Percentiles rank a stretch among this genome's conserved stretches.
Conservation (phyloP, 1,284 basidiomycete genomes). For the Apiotrichum montevideense region DNA sequence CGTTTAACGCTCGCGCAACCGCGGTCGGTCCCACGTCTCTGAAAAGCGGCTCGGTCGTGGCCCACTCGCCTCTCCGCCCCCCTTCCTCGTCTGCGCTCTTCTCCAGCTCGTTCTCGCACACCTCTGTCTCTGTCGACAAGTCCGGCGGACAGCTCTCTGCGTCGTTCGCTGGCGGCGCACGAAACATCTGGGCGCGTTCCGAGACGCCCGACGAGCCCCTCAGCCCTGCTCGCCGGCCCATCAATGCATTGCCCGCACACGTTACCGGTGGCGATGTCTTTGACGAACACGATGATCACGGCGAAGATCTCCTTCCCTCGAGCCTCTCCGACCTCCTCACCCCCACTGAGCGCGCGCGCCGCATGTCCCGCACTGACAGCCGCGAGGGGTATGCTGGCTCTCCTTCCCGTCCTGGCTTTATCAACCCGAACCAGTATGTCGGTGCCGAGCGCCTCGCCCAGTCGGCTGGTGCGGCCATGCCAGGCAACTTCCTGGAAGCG, state of each 20-base stretch:
- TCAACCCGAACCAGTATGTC: slow-evolving; percentile 17
- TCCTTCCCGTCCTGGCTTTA: slow-evolving; percentile 21
- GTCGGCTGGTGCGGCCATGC: slow-evolving; percentile 41
- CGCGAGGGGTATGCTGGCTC: slow-evolving; percentile 32
- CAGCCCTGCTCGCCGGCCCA: slow-evolving; percentile 19
- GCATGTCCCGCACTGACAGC: slow-evolving; percentile 59
- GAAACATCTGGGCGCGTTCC: slow-evolving; percentile 41
- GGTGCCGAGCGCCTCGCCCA: slow-evolving; percentile 38
- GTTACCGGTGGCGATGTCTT: slow-evolving; percentile 24
- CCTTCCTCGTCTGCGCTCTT: slow-evolving; percentile 28
- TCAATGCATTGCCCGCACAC: neutral
- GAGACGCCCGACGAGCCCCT: slow-evolving; percentile 35
- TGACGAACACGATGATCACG: slow-evolving; percentile 53
- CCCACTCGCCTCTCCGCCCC: slow-evolving; percentile 33
- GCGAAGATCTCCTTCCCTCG: slow-evolving; percentile 80
- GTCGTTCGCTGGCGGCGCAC: slow-evolving; percentile 34
- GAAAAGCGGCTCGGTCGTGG: slow-evolving; percentile 25
- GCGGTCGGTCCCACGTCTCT: slow-evolving; percentile 36
- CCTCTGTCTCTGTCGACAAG: slow-evolving; percentile 18
- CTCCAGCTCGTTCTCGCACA: slow-evolving; percentile 39
- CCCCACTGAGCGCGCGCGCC: slow-evolving; percentile 68
- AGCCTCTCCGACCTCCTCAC: slow-evolving; percentile 81
- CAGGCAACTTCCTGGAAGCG: slow-evolving; percentile 37
- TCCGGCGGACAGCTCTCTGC: slow-evolving; percentile 31
- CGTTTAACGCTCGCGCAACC: slow-evolving; percentile 24